These are phyloP conservation scores for Boletus semigastroideus DNA, from an alignment of 1,284 basidiomycete genomes.

Conservation along the genomic window DNA sequence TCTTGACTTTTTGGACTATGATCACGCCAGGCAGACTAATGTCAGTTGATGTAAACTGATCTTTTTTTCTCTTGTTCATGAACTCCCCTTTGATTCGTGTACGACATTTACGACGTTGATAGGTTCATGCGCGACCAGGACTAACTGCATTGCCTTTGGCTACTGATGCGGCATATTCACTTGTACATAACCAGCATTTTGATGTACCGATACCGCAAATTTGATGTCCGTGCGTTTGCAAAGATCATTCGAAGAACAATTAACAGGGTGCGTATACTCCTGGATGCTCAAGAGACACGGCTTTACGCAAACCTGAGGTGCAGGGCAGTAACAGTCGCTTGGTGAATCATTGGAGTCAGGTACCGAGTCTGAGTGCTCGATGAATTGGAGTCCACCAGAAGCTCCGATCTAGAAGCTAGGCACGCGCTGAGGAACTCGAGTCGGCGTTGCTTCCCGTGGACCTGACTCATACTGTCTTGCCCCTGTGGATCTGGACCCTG, in stretches of 20 bases:
- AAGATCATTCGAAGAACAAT: slow-evolving; percentile 16
- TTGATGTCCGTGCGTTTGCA: background rate
- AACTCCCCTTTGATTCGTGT: slow-evolving; percentile 9
- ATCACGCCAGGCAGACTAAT: slow-evolving; percentile 10
- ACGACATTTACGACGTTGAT: slow-evolving; percentile 21
- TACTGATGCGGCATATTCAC: slow-evolving; percentile 13
- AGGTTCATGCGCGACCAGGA: slow-evolving; percentile 12
- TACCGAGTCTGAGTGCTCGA: background rate
- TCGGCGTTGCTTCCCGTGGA: background rate
- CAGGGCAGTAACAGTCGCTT: background rate
- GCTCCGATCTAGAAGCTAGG: background rate
- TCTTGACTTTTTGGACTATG: slow-evolving; percentile 12
- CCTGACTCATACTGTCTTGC: too few species aligned
- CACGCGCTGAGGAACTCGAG: too few species aligned
- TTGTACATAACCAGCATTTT: slow-evolving; percentile 28
- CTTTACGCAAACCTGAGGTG: background rate
- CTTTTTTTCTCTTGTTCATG: slow-evolving; percentile 19
- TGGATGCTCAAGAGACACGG: background rate
- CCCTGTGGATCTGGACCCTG: too few species aligned
- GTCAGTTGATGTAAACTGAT: slow-evolving; percentile 8
- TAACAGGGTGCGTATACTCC: background rate
- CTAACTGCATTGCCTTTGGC: slow-evolving; percentile 10
- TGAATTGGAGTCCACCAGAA: background rate
- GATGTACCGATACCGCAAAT: slow-evolving; percentile 23
- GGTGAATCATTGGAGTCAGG: slow-evolving; percentile 7